Evolutionary conservation across 2,329 filamentous ascomycete species (phyloP).

Genomic region (Magnaporthiopsis poae): DNA sequence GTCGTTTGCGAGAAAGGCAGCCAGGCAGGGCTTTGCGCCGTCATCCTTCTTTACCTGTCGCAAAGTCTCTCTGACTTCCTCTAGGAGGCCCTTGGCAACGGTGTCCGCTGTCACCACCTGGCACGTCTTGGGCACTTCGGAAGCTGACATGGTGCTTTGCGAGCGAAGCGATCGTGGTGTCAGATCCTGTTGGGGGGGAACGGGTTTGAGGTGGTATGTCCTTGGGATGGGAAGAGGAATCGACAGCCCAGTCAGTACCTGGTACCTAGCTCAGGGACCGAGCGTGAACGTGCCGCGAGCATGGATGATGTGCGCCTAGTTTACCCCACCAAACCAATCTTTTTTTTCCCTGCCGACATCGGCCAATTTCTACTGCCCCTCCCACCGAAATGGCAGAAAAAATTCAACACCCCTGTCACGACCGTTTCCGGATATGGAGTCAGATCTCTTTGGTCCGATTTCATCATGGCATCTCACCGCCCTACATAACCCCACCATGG

Average conservation of each 20-base stretch:
- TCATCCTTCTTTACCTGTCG: constrained; percentile 54
- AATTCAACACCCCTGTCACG: neutral
- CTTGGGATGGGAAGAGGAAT: too few relatives aligned
- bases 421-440: neutral
- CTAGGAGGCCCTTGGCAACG: constrained; percentile 72
- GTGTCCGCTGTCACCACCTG: constrained; percentile 85
- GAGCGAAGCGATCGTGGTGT: neutral
- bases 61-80: constrained; percentile 68
- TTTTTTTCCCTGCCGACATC: neutral
- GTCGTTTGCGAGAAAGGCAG: constrained; percentile 83
- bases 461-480: constrained; percentile 1
- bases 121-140: constrained; percentile 56
- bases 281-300: too few relatives aligned
- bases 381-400: neutral
- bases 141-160: constrained; percentile 26
- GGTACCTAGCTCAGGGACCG: too few relatives aligned
- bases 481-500: neutral
- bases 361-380: neutral
- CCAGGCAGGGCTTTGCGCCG: constrained; percentile 58
- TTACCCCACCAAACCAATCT: neutral
- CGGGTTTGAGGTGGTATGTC: neutral
- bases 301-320: neutral
- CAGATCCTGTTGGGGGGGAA: too few relatives aligned
- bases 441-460: neutral
- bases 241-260: too few relatives aligned